Percentiles rank a stretch among this genome's conserved stretches.
Conservation (phyloP, 2,329 filamentous ascomycete genomes). For the Aspergillus transmontanensis region DNA sequence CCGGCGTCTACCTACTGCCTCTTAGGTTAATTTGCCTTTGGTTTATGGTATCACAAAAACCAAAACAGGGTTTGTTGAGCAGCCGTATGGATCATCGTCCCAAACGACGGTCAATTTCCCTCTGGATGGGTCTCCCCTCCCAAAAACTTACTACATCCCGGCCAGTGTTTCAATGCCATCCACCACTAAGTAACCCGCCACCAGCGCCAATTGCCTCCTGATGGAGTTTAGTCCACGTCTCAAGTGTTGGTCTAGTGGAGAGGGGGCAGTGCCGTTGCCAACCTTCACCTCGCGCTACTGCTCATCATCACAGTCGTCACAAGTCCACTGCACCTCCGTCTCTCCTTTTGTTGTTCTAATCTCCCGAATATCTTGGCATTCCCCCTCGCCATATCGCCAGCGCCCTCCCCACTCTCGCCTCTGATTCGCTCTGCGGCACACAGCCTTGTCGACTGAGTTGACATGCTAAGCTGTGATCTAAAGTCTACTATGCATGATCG, state of each 20-base stretch:
- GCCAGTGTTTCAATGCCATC: constrained; percentile 28
- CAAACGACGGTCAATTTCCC: constrained; percentile 1
- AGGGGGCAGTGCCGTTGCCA: constrained; percentile 2
- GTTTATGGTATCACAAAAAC: neutral
- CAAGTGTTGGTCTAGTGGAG: neutral
- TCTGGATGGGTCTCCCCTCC: neutral
- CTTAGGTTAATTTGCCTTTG: neutral
- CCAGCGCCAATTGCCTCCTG: constrained; percentile 9
- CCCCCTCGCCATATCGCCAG: neutral
- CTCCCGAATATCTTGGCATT: neutral
- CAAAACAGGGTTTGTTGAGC: neutral
- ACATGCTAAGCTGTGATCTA: constrained; percentile 24
- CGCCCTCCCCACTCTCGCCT: neutral
- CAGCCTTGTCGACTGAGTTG: constrained; percentile 5
- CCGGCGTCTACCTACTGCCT: neutral
- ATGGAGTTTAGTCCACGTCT: neutral
- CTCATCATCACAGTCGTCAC: constrained; percentile 12
- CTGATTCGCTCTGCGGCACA: constrained; percentile 16
- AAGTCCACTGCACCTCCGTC: neutral
- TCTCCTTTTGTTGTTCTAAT: constrained; percentile 3
- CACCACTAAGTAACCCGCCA: constrained; percentile 10
- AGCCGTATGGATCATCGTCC: neutral
- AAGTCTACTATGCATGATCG: constrained; percentile 27
- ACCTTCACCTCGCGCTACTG: constrained; percentile 6
- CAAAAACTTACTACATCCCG: constrained; percentile 14